Evolutionary conservation across 768 basidiomycete genomes (phyloP).

Genomic region (Russula sp.): DNA sequence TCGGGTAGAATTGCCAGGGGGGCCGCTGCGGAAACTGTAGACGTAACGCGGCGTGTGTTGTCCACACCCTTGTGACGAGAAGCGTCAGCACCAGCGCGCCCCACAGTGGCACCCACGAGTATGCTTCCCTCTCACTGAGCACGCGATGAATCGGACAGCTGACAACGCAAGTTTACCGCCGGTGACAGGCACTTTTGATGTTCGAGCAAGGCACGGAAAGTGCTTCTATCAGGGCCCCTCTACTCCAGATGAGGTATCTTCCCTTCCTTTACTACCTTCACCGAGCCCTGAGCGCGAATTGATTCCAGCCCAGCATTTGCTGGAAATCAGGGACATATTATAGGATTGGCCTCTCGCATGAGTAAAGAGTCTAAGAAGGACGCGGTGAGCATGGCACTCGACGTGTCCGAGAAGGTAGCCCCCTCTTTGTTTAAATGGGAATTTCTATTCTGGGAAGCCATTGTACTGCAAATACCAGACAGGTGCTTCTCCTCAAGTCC

Average conservation of each 20-base stretch:
- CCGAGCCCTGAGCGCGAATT: background rate
- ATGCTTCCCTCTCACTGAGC: background rate
- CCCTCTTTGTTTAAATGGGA: background rate
- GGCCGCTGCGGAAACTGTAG: background rate
- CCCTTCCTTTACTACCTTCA: background rate
- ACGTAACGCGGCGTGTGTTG: conserved; percentile 4
- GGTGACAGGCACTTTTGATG: background rate
- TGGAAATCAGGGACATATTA: background rate
- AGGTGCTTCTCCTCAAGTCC: background rate
- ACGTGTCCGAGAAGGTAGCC: background rate
- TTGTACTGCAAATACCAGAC: background rate
- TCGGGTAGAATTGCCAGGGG: background rate
- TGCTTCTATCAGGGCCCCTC: conserved; percentile 11
- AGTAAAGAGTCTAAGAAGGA: background rate
- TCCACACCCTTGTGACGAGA: background rate
- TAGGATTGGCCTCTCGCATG: background rate
- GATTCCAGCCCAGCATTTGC: background rate
- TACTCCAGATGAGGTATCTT: background rate
- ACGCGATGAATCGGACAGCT: background rate
- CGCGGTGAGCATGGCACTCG: background rate
- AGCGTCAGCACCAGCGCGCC: background rate
- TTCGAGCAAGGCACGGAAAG: background rate
- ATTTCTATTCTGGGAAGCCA: background rate
- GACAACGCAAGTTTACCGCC: background rate
- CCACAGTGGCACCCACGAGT: background rate